Evolutionary conservation across 2,329 filamentous ascomycete species (phyloP), one percentile per base, ranked within the genome.

Genomic region (Colletotrichum lindemuthianum): DNA sequence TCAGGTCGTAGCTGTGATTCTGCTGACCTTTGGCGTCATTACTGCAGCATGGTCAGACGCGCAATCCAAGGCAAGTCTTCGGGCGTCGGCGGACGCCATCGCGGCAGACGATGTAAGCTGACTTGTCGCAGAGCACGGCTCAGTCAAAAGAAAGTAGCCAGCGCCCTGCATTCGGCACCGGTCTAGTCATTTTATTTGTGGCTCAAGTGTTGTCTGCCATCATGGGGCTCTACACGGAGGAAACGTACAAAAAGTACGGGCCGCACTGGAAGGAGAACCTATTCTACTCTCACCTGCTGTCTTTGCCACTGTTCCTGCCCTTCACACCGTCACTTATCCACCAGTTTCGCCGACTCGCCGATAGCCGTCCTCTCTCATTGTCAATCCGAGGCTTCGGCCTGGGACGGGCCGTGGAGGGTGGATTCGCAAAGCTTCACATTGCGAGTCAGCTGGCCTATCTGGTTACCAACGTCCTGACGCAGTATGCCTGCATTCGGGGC

Each of bases 201-300:
- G 96, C 96, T 1, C 96, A 99, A 78, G 79, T 97, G 5, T 85
- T 98, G 24, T 96, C 93, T 8, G 93, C 96, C 24, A 91, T 94
- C 72, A 97, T 98, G 90, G 96, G 96, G 5, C 86, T 97, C 36
- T 98, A 97, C 75, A 95, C 95, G 0, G 94, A 99, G 76, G 89
- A 93, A 69, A 92, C 94, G 1, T 99, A 98, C 79, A 86, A 86
- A 63, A 86, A 85, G 60, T 93, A 97, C 76, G 93, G 94, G 6
- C 91, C 92, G 36, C 91, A 96, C 76, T 98, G 96, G 93, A 91
- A 90, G 70, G 96, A 98, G 76, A 97, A 97, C 69, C 84, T 99
- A 11, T 98, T 99, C 80, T 99, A 98, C 81, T 96, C 92, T 2
- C 89, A 91, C 69, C 75, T 92, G 8, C 82, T 95, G 24, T 92